Evolutionary conservation across 495 filamentous ascomycete species (phyloP), one percentile per base, ranked within the genome.

Genomic region (Parmelia sp.): DNA sequence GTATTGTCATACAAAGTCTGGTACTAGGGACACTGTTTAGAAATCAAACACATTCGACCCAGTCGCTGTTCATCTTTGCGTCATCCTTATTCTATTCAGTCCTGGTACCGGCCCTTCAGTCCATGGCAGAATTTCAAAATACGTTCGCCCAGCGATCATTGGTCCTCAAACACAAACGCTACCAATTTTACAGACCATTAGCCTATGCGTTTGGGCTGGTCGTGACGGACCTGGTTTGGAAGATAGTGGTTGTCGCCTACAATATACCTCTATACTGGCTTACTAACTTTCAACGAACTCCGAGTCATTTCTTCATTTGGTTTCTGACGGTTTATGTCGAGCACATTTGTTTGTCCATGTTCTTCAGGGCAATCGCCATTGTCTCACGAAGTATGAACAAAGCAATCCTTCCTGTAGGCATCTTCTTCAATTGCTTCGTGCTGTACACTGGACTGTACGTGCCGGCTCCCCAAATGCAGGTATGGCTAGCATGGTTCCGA

Each of bases 111-210:
- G 10, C 29, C 33, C 57, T 58, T 23, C 19, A 35, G 23, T 35
- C 33, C 33, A n/a, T 58, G 57, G 14, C 31, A 35, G 57, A 58
- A 15, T 21, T 58, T 1, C 6, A 14, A 6, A 37, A 39, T 37
- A 35, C 33, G 4, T 40, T 39, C n/a, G 15, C 15, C 19, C 15
- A 23, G 23, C 35, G 57, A 14, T 37, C 33, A 23, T 23, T 58
- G 27, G 14, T 39, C 35, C 14, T 37, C 31, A 58, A 58, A 37
- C 57, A 58, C 15, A 58, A 58, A 5, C 19, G 23, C 35, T 88
- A 86, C 65, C 82, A 84, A n/a, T 84, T 88, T 69, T 87, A 87
- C 27, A 83, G 84, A 61, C 86, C 87, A 0, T 80, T 80, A 40
- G 77, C 84, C 4, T 85, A 88, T 66, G 81, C 83, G 0, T 68